Base-by-base conservation (phyloP, 306 rosid species). In the Vigna mungo region DNA sequence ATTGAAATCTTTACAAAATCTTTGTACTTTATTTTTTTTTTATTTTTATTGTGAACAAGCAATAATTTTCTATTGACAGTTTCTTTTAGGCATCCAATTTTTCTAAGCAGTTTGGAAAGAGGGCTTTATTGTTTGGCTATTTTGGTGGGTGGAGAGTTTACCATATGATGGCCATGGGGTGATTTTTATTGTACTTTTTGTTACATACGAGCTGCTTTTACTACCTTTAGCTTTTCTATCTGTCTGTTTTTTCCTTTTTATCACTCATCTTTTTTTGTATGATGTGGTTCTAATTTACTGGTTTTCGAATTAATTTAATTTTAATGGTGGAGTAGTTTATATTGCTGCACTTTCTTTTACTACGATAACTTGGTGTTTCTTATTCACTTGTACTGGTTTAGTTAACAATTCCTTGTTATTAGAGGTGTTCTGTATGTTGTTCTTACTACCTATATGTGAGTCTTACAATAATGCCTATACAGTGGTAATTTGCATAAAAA, bases 401-500 rank as follows among this genome's bases (percentile, higher is more conserved):
- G 66, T 8, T 44, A 16, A 21, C 34, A 60, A 23, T 61, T 15
- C 36, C 65, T 48, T 67, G 14, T 59, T 48, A 14, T 30, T 46
- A 43, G 43, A 17, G 59, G 69, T 53, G 58, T 74, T 64, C 21
- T 51, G 65, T 69, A 27, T 30, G 69, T 36, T 74, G 30, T 62
- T 41, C 66, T 46, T 5, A 54, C 13, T 36, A 61, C 49, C 68
- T 44, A 12, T 44, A 44, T 12, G 49, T 34, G 20, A 68, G 71
- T 34, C 32, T 64, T 68, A 10, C 32, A 63, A 23, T 44, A 58
- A 48, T 60, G 46, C 18, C 55, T 52, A 34, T 74, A 61, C 52
- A 12, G 55, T 68, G 81, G 47, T 71, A 66, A 30, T 65, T 68
- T 25, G 54, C 80, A 78, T 80, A 21, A 61, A 68, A 65, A 52